Evolutionary conservation across 192 early-diverging fungal genomes (phyloP).

Genomic region (Phlyctochytrium bullatum): DNA sequence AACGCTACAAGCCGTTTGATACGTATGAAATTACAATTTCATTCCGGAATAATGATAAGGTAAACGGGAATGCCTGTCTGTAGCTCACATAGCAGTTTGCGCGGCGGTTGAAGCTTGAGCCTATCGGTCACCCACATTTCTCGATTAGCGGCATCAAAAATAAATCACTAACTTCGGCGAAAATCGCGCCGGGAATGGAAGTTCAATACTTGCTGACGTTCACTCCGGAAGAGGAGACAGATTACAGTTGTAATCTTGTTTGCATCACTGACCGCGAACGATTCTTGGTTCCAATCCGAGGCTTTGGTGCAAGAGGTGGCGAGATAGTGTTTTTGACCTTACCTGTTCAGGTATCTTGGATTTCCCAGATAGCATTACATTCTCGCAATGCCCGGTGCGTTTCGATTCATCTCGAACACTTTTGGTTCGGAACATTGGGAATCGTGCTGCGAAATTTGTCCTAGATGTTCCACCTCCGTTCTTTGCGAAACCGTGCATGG

Average conservation of each 20-base stretch:
- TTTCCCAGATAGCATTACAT: conserved; percentile 51
- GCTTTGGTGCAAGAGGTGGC: conserved; percentile 51
- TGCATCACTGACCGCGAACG: conserved; percentile 61
- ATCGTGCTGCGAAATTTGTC: conserved; percentile 44
- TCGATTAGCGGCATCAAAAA: conserved; percentile 37
- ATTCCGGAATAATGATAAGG: conserved; percentile 64
- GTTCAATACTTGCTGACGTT: conserved; percentile 53
- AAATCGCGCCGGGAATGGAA: conserved; percentile 64
- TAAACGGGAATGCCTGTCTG: no score
- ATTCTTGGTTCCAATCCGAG: conserved; percentile 54
- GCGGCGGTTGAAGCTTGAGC: conserved; percentile 46
- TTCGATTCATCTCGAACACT: conserved; percentile 38
- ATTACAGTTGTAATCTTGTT: conserved; percentile 53
- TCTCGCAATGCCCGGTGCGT: conserved; percentile 46
- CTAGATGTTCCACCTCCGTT: conserved; percentile 41
- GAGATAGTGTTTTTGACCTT: not conserved
- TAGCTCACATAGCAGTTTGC: conserved; percentile 47
- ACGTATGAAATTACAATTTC: conserved; percentile 51
- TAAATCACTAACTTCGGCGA: conserved; percentile 44
- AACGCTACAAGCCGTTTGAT: conserved; percentile 48
- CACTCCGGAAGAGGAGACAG: conserved; percentile 50
- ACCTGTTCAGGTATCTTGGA: conserved; percentile 45
- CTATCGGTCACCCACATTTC: conserved; percentile 50
- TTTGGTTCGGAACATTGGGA: conserved; percentile 59
- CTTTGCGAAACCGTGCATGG: conserved; percentile 29